phyloP scores from a whole-genome alignment of 75 land plant genomes.

The Adiantum capillusveneris region DNA sequence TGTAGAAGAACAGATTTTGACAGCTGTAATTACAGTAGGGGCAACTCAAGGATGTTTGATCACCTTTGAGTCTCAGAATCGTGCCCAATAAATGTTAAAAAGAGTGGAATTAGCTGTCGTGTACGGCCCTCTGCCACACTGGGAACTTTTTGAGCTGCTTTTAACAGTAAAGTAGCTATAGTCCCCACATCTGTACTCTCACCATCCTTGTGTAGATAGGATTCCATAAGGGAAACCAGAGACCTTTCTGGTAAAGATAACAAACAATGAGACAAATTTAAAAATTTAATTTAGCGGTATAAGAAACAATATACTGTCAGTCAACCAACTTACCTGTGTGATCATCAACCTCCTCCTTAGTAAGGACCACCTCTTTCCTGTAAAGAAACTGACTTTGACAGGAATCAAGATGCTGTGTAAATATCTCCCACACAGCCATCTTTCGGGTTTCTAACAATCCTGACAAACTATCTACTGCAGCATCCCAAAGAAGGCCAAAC shows the following conservation, averaged over 20 bases:
- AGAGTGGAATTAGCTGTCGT: conserved; percentile 61
- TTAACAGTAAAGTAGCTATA: conserved; percentile 47
- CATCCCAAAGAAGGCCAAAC: conserved; percentile 51
- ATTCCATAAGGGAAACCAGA: too few species aligned
- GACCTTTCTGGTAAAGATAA: too few species aligned
- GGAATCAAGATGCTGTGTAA: conserved; percentile 29
- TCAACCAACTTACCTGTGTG: too few species aligned
- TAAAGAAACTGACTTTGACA: conserved; percentile 23
- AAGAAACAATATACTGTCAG: too few species aligned
- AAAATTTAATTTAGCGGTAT: too few species aligned
- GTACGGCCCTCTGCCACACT: conserved; percentile 48
- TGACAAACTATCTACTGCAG: conserved; percentile 58
- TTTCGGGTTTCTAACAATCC: conserved; percentile 29
- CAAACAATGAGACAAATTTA: too few species aligned
- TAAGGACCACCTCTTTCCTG: neutral
- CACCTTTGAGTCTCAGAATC: too few species aligned
- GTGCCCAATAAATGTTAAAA: conserved; percentile 63
- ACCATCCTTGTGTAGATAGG: conserved; percentile 7
- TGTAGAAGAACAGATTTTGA: too few species aligned
- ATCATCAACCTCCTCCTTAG: too few species aligned
- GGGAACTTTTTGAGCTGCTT: conserved; percentile 54
- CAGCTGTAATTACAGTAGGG: too few species aligned
- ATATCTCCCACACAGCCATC: conserved; percentile 38
- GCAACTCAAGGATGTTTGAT: too few species aligned
- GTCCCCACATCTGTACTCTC: conserved; percentile 51